Conservation (phyloP, 106 monocot species). For the Allium sativum region DNA sequence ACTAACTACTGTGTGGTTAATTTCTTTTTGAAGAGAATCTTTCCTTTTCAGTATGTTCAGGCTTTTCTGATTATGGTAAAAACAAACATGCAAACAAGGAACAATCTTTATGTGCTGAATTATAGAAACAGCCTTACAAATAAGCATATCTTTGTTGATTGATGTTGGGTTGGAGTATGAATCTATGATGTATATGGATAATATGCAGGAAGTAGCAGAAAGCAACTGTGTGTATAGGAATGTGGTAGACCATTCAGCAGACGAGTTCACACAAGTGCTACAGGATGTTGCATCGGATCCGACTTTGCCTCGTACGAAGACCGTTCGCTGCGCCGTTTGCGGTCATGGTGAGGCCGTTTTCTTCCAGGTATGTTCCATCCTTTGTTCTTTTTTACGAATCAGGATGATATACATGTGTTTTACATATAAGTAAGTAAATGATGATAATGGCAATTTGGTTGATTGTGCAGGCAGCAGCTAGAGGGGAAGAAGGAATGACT, state of each 20-base stretch:
- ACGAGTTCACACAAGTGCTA: constrained; percentile 34
- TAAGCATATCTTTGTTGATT: not conserved
- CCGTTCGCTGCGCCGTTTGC: constrained; percentile 23
- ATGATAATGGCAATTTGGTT: too few relatives aligned
- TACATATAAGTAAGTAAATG: too few relatives aligned
- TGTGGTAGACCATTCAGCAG: constrained; percentile 22
- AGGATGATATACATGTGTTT: too few relatives aligned
- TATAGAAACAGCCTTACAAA: not conserved
- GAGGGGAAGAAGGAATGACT: constrained; percentile 12
- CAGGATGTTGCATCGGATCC: constrained; percentile 30
- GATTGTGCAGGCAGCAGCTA: constrained; percentile 13
- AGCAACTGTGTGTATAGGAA: constrained; percentile 35
- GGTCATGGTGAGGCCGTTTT: constrained; percentile 33
- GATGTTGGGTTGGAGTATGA: not conserved
- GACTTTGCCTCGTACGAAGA: constrained; percentile 39
- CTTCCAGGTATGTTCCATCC: constrained; percentile 20
- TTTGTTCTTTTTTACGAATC: too few relatives aligned
- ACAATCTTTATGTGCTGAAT: not conserved
- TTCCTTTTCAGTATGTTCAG: not conserved
- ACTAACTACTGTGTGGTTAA: too few relatives aligned
- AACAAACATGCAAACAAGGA: not conserved
- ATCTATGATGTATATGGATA: not conserved
- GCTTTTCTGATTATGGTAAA: not conserved
- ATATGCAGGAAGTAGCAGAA: constrained; percentile 29
- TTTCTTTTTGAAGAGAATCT: not conserved